A percentile compares a stretch with the other conserved stretches of the same genome.
These are phyloP conservation scores for Salix viminalis DNA, from an alignment of 345 rosid species.

Conservation along the genomic window DNA sequence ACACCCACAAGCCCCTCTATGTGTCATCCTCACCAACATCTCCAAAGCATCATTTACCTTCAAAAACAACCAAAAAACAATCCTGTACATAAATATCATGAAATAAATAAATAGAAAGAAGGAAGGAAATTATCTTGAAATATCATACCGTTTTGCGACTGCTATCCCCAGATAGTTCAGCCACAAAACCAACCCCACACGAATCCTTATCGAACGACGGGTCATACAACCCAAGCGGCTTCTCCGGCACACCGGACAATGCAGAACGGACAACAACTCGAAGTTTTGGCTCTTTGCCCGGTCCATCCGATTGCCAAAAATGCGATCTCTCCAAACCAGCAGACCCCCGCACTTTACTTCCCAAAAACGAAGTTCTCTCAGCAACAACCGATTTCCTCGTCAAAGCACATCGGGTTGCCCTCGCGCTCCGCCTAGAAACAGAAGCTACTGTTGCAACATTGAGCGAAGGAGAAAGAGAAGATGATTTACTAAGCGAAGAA, in stretches of 20 bases:
- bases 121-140: not conserved
- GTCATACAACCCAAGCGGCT: constrained; percentile 93
- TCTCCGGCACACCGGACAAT: constrained; percentile 82
- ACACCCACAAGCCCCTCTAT: constrained; percentile 99
- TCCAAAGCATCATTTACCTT: constrained; percentile 91
- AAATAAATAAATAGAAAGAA: not conserved
- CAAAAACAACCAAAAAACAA: not conserved
- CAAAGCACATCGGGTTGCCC: constrained; percentile 33
- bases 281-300: constrained; percentile 67
- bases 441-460: constrained; percentile 18
- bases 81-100: too few relatives aligned
- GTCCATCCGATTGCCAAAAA: constrained; percentile 78
- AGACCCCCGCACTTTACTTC: constrained; percentile 40
- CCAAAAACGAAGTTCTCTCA: constrained; percentile 50
- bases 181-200: constrained; percentile 97
- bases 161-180: constrained; percentile 79
- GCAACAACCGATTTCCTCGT: constrained; percentile 20
- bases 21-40: constrained; percentile 91
- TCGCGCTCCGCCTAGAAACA: constrained; percentile 16
- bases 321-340: constrained; percentile 50
- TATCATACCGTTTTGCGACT: constrained; percentile 77
- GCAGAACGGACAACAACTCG: constrained; percentile 60
- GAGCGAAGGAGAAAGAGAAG: constrained; percentile 34
- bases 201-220: constrained; percentile 94
- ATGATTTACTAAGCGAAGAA: constrained; percentile 26